Conservation (phyloP, 2,329 filamentous ascomycete species). For the Ceratocystiopsis sp. region DNA sequence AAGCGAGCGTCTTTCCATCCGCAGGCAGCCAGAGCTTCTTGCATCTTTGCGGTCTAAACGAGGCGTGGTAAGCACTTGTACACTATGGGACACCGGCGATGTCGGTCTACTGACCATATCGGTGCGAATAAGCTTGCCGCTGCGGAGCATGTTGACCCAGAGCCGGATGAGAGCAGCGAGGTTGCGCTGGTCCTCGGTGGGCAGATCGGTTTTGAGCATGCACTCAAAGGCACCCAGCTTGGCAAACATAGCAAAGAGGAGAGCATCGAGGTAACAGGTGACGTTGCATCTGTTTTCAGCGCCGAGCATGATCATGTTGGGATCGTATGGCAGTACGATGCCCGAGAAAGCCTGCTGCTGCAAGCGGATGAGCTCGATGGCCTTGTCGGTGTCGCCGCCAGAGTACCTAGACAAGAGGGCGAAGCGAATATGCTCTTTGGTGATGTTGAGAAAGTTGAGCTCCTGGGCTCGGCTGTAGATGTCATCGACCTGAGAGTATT, state of each 20-base stretch:
- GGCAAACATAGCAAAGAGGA: conserved; percentile 93
- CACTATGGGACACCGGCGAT: background rate
- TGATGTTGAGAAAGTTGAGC: conserved; percentile 27
- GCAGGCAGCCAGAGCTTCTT: conserved; percentile 66
- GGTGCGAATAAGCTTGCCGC: conserved; percentile 66
- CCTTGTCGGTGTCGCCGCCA: conserved; percentile 53
- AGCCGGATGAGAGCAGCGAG: conserved; percentile 65
- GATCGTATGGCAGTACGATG: conserved; percentile 57
- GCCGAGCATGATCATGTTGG: conserved; percentile 56
- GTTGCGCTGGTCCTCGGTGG: conserved; percentile 52
- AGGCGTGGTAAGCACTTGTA: background rate
- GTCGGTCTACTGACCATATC: conserved; percentile 48
- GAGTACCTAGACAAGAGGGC: conserved; percentile 45
- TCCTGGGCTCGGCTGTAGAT: conserved; percentile 24
- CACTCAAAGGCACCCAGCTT: conserved; percentile 81
- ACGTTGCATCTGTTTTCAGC: conserved; percentile 74
- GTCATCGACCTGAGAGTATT: conserved; percentile 21
- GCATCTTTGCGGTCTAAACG: conserved; percentile 27
- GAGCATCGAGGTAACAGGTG: conserved; percentile 85
- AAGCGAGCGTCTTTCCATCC: conserved; percentile 71
- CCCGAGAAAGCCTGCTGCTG: conserved; percentile 71
- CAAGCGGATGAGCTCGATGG: conserved; percentile 59
- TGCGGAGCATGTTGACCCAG: conserved; percentile 85
- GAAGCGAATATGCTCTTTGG: conserved; percentile 39
- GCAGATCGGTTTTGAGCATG: conserved; percentile 69